These are phyloP conservation scores for Pogostemon cablin DNA, from an alignment of 257 asterid species.

Conservation along the genomic window DNA sequence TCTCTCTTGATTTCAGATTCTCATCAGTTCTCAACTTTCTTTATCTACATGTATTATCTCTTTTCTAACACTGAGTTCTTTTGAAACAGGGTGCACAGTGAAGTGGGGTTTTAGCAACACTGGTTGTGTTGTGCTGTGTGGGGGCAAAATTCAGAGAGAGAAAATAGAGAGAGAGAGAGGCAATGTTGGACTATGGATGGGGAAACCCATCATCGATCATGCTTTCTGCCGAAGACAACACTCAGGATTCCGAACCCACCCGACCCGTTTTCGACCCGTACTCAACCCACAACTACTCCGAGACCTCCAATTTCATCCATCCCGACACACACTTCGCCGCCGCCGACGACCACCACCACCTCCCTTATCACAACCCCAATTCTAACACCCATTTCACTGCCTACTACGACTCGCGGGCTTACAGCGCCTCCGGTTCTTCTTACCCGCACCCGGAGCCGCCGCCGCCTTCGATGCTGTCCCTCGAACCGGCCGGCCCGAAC, in stretches of 20 bases:
- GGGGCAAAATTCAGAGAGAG: not conserved
- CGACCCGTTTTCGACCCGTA: conserved; percentile 59
- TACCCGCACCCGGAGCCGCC: conserved; percentile 38
- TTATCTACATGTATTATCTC: conserved; percentile 15
- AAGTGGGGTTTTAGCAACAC: conserved; percentile 6
- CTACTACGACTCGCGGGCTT: conserved; percentile 58
- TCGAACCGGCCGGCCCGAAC: conserved; percentile 56
- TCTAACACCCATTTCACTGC: conserved; percentile 38
- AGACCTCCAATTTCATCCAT: conserved; percentile 41
- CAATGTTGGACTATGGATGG: conserved; percentile 95
- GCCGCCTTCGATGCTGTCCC: conserved; percentile 52
- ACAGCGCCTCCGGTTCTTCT: conserved; percentile 40
- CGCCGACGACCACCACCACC: conserved; percentile 38
- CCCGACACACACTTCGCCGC: conserved; percentile 53
- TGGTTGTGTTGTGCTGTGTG: not conserved
- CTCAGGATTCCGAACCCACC: conserved; percentile 51
- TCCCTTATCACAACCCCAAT: conserved; percentile 37
- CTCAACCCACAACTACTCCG: conserved; percentile 43
- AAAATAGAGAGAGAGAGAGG: not conserved
- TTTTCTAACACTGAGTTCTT: not conserved
- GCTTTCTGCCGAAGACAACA: conserved; percentile 61
- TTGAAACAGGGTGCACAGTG: not conserved
- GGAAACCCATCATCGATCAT: conserved; percentile 71
- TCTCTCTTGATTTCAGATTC: conserved; percentile 55
- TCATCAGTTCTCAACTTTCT: conserved; percentile 31